phyloP scores from a whole-genome alignment of 2,329 filamentous ascomycete genomes.

The Gyromitra esculenta region DNA sequence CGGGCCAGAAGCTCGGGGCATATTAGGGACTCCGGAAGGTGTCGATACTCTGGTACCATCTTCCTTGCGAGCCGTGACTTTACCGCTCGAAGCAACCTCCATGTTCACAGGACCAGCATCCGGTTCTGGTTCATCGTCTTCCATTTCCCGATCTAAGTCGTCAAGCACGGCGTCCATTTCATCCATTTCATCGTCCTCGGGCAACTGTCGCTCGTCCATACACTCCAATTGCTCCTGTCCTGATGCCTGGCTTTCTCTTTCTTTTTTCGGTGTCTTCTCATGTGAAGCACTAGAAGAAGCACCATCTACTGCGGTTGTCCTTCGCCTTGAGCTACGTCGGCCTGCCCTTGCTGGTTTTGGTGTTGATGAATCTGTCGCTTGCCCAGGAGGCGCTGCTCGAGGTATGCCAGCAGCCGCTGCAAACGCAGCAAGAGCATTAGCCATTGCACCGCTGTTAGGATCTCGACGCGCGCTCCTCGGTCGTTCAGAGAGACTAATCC shows the following conservation, averaged over 20 bases:
- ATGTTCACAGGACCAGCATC: conserved; percentile 90
- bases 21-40: conserved; percentile 71
- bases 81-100: conserved; percentile 85
- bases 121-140: conserved; percentile 73
- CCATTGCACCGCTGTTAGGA: conserved; percentile 66
- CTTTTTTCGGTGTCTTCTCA: conserved; percentile 54
- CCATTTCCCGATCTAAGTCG: conserved; percentile 85
- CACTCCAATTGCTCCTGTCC: conserved; percentile 80
- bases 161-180: conserved; percentile 89
- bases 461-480: conserved; percentile 53
- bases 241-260: conserved; percentile 52
- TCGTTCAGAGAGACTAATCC: conserved; percentile 70
- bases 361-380: conserved; percentile 55
- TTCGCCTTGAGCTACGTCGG: conserved; percentile 47
- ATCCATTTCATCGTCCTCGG: conserved; percentile 74
- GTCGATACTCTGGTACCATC: conserved; percentile 88
- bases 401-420: conserved; percentile 75
- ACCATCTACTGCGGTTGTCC: conserved; percentile 38
- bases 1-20: conserved; percentile 56
- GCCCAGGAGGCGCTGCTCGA: conserved; percentile 57
- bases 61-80: conserved; percentile 89
- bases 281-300: conserved; percentile 54
- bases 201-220: conserved; percentile 87
- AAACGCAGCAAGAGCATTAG: conserved; percentile 77
- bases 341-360: conserved; percentile 44